A percentile compares a stretch with the other conserved stretches of the same genome.
Conservation (phyloP, 106 monocot genomes). For the Iris macrosiphon region DNA sequence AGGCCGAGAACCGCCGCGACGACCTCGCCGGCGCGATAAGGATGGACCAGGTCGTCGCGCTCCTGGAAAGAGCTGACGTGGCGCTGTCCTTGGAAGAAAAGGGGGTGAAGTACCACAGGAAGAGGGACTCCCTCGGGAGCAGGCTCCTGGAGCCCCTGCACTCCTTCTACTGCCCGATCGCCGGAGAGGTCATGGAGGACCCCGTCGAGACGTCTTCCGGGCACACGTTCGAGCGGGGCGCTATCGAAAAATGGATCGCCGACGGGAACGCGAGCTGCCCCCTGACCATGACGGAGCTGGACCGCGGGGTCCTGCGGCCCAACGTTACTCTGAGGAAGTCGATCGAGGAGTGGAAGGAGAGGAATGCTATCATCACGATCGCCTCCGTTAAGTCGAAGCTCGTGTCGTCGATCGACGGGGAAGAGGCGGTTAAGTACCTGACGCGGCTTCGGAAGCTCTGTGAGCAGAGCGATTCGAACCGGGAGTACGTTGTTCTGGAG, state of each 20-base stretch:
- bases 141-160: constrained; percentile 22
- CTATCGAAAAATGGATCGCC: constrained; percentile 23
- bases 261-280: constrained; percentile 29
- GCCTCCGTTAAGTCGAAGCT: constrained; percentile 15
- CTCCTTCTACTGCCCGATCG: constrained; percentile 29
- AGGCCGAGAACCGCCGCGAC: constrained; percentile 10
- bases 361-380: constrained; percentile 24
- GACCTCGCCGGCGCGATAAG: constrained; percentile 19
- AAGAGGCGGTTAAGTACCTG: constrained; percentile 12
- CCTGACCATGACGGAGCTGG: constrained; percentile 17
- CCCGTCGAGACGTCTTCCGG: constrained; percentile 24
- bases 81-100: constrained; percentile 17
- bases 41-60: constrained; percentile 25
- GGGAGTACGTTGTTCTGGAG: constrained; percentile 31
- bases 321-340: constrained; percentile 20
- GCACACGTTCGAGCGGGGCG: constrained; percentile 28
- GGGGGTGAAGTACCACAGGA: constrained; percentile 22
- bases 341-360: constrained; percentile 39
- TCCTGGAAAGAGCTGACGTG: constrained; percentile 11
- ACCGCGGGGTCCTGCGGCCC: constrained; percentile 5
- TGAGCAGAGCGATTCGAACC: constrained; percentile 10
- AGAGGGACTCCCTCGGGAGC: constrained; percentile 17
- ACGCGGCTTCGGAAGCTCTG: constrained; percentile 13
- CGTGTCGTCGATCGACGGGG: neutral
- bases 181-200: constrained; percentile 25